Evolutionary conservation across 495 filamentous ascomycete species (phyloP).

Genomic region (Penicillium robsamsonii): DNA sequence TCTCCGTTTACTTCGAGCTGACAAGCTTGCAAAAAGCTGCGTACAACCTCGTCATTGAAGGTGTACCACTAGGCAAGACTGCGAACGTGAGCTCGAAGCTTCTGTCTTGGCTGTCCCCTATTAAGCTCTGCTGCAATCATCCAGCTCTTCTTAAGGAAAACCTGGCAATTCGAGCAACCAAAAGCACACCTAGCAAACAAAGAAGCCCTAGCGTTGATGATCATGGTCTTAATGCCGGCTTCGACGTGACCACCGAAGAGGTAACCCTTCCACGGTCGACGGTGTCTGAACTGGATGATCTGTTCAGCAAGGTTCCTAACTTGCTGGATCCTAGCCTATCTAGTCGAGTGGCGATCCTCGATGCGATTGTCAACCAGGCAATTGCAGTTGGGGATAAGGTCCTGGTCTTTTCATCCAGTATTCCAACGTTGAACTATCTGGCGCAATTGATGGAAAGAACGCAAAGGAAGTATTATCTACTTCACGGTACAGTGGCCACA

Average conservation of each 20-base stretch:
- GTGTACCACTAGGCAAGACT: constrained; percentile 23
- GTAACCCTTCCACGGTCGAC: constrained; percentile 29
- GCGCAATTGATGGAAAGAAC: constrained; percentile 49
- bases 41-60: constrained; percentile 59
- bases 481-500: constrained; percentile 64
- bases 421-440: constrained; percentile 67
- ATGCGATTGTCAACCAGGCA: constrained; percentile 63
- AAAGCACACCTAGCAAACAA: constrained; percentile 12
- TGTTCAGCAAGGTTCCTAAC: constrained; percentile 32
- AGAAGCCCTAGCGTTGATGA: constrained; percentile 4
- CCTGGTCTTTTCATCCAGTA: constrained; percentile 72
- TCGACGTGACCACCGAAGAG: constrained; percentile 30
- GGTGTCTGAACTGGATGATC: constrained; percentile 23
- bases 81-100: constrained; percentile 24
- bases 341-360: constrained; percentile 63
- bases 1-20: constrained; percentile 70
- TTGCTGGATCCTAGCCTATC: constrained; percentile 49
- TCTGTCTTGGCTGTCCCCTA: constrained; percentile 52
- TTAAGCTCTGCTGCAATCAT: constrained; percentile 74
- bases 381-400: constrained; percentile 64
- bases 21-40: constrained; percentile 61
- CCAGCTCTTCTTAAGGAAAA: constrained; percentile 62
- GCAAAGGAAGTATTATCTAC: constrained; percentile 46
- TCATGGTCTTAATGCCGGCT: neutral
- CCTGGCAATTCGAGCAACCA: constrained; percentile 27